Evolutionary conservation across 495 filamentous ascomycete genomes (phyloP).

Genomic region (Penicillium maclennaniae): DNA sequence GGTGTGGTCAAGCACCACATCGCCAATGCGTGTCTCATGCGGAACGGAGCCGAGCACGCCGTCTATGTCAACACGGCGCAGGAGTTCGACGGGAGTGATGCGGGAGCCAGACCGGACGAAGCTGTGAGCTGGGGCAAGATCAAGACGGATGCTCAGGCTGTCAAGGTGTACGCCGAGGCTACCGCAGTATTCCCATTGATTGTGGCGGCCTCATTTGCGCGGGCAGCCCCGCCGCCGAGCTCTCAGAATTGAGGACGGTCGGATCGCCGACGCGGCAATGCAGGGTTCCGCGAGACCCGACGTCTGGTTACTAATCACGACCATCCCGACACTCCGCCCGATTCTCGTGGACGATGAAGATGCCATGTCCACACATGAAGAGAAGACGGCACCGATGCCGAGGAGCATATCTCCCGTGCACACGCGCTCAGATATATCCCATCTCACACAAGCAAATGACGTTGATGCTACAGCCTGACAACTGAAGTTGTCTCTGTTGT

Average conservation of each 20-base stretch:
- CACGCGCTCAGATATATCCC: neutral
- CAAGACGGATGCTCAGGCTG: slow-evolving; percentile 74
- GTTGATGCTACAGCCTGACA: neutral
- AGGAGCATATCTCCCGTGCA: neutral
- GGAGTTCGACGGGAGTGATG: slow-evolving; percentile 97
- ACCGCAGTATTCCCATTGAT: slow-evolving; percentile 91
- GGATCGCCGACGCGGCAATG: slow-evolving; percentile 9
- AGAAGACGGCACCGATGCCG: neutral
- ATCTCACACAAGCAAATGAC: neutral
- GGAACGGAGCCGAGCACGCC: slow-evolving; percentile 92
- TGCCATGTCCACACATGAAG: neutral
- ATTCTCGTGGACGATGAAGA: neutral
- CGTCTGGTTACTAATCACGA: slow-evolving; percentile 3
- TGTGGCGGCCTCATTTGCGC: slow-evolving; percentile 88
- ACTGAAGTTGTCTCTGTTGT: too few species aligned
- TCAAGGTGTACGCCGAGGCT: slow-evolving; percentile 94
- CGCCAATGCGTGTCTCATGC: slow-evolving; percentile 93
- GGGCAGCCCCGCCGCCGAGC: slow-evolving; percentile 13
- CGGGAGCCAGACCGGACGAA: slow-evolving; percentile 91
- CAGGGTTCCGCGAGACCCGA: slow-evolving; percentile 14
- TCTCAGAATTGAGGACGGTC: slow-evolving; percentile 4
- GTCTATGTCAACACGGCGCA: slow-evolving; percentile 96
- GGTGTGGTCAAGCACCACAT: slow-evolving; percentile 97
- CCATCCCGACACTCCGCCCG: neutral
- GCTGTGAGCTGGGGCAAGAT: slow-evolving; percentile 99